Conservation (phyloP, 2,329 filamentous ascomycete genomes). For the Lecanicillium sp. region DNA sequence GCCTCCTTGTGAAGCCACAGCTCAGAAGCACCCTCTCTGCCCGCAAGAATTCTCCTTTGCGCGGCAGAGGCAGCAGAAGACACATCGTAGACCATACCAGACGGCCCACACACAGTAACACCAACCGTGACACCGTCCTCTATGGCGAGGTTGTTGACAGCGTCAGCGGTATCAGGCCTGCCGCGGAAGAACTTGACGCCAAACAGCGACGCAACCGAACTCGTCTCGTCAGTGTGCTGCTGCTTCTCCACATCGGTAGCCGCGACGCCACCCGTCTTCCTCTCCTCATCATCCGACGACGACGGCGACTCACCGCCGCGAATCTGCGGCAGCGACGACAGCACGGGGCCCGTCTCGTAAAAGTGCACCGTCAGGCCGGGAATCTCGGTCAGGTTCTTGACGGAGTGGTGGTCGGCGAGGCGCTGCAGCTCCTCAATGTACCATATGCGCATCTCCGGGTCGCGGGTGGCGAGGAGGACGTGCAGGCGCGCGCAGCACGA, state of each 20-base stretch:
- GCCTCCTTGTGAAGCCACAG: conserved; percentile 18
- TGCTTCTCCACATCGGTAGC: background rate
- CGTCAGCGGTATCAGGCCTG: conserved; percentile 11
- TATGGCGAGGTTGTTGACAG: conserved; percentile 2
- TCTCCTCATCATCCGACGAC: conserved; percentile 4
- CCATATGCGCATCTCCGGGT: conserved; percentile 18
- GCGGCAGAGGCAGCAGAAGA: conserved; percentile 11
- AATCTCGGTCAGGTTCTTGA: conserved; percentile 2
- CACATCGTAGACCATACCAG: conserved; percentile 16
- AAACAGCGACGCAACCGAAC: conserved; percentile 4
- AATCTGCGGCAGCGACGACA: background rate
- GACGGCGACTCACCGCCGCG: background rate
- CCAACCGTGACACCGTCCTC: conserved; percentile 11
- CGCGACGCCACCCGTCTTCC: background rate
- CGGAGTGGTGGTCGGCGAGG: conserved; percentile 7
- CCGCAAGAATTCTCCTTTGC: conserved; percentile 14
- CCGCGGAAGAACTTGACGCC: conserved; percentile 10
- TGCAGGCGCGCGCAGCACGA: background rate
- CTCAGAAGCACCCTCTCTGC: conserved; percentile 9
- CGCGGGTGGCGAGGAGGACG: conserved; percentile 22
- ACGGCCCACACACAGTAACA: conserved; percentile 16
- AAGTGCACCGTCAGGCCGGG: conserved; percentile 8
- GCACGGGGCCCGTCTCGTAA: conserved; percentile 5
- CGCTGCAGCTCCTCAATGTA: conserved; percentile 16
- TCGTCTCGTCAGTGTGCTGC: background rate